These are phyloP conservation scores for Anthracocystis panici-leucophaei DNA, from an alignment of 1,284 basidiomycete species.

Conservation along the genomic window DNA sequence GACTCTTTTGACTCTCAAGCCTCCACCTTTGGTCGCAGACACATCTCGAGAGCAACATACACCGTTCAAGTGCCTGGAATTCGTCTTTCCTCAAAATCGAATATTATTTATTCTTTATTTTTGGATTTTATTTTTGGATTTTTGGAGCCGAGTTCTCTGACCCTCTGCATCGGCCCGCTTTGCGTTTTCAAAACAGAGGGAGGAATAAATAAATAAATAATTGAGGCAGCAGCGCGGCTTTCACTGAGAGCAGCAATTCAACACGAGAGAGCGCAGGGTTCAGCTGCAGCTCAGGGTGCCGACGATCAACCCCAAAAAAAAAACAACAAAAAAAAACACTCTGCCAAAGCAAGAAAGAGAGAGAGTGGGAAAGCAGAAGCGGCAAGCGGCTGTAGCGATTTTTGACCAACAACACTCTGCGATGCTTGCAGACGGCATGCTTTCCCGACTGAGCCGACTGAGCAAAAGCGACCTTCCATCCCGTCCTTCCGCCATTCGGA, in stretches of 20 bases:
- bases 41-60: constrained; percentile 13
- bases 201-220: background rate
- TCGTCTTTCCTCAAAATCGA: too few relatives aligned
- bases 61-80: constrained; percentile 1
- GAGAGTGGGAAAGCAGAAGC: background rate
- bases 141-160: background rate
- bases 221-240: background rate
- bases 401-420: background rate
- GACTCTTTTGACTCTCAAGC: background rate
- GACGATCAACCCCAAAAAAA: too few relatives aligned
- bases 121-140: background rate
- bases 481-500: background rate
- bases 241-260: background rate
- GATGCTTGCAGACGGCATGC: background rate
- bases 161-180: background rate
- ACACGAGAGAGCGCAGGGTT: constrained; percentile 13
- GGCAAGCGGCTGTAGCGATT: constrained; percentile 3
- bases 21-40: constrained; percentile 11
- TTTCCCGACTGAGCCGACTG: constrained; percentile 1
- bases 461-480: background rate
- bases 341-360: background rate
- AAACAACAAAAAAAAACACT: too few relatives aligned
- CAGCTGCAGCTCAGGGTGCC: constrained; percentile 23
- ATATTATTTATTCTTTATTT: background rate
- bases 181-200: background rate